A percentile compares a stretch with the other conserved stretches of the same genome.
phyloP scores from a whole-genome alignment of 768 basidiomycete genomes.

The Pleurotus citrinopileatus region DNA sequence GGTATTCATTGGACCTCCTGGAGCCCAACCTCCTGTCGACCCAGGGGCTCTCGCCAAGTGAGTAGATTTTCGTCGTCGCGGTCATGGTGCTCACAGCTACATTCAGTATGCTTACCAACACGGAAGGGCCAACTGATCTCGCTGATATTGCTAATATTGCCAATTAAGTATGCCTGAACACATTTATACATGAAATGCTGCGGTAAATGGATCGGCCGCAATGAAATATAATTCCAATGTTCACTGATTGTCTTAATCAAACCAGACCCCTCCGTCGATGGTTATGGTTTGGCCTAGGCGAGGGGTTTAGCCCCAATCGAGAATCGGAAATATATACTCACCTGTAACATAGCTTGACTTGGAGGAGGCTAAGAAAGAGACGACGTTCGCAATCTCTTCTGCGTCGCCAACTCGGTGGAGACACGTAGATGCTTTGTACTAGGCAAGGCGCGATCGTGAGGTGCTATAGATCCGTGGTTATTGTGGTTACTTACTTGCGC shows the following conservation, averaged over 20 bases:
- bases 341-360: constrained; percentile 30
- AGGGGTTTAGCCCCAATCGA: neutral
- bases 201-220: too few species aligned
- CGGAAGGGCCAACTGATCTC: too few species aligned
- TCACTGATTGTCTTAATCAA: too few species aligned
- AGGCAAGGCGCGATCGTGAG: neutral
- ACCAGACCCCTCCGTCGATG: constrained; percentile 14
- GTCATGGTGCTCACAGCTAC: too few species aligned
- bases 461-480: neutral
- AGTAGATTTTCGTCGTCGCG: neutral
- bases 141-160: too few species aligned
- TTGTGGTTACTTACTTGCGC: neutral
- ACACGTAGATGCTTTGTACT: constrained; percentile 1
- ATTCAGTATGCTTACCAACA: too few species aligned
- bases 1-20: constrained; percentile 33
- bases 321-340: neutral
- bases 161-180: too few species aligned
- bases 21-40: constrained; percentile 31
- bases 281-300: constrained; percentile 12
- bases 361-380: constrained; percentile 29
- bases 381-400: constrained; percentile 21
- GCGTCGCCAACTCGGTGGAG: constrained; percentile 3
- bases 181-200: neutral
- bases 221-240: too few species aligned
- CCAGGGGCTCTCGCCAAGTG: constrained; percentile 6